Percentiles rank a stretch among this genome's conserved stretches.
Conservation (phyloP, 192 early-diverging fungal genomes). For the Coemansia sp. region DNA sequence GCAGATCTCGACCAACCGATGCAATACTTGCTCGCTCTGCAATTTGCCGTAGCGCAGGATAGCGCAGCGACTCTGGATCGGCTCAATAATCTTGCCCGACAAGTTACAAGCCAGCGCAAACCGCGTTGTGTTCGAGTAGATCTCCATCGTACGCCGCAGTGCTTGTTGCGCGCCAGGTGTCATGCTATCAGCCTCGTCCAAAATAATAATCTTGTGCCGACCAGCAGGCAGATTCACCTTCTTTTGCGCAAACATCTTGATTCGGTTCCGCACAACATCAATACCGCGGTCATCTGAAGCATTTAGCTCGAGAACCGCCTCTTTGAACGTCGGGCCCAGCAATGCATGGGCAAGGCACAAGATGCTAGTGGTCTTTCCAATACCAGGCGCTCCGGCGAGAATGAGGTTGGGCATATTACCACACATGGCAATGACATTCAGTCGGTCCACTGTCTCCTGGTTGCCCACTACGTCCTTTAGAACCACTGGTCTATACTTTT, state of each 20-base stretch:
- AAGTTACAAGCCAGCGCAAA: constrained; percentile 98
- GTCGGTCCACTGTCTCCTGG: constrained; percentile 83
- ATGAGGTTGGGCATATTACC: constrained; percentile 98
- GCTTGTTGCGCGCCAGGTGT: constrained; percentile 96
- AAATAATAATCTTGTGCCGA: constrained; percentile 86
- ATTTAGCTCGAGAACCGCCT: constrained; percentile 95
- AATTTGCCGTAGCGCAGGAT: constrained; percentile 86
- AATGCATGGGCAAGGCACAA: constrained; percentile 90
- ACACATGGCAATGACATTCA: constrained; percentile 82
- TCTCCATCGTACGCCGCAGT: constrained; percentile 96
- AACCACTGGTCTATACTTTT: constrained; percentile 89
- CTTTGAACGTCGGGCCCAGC: constrained; percentile 82
- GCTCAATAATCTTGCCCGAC: constrained; percentile 97
- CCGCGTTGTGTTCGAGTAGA: constrained; percentile 92
- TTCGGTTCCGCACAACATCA: constrained; percentile 92
- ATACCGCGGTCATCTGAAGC: constrained; percentile 98
- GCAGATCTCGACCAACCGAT: constrained; percentile 84
- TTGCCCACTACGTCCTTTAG: constrained; percentile 95
- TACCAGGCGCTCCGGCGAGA: constrained; percentile 87
- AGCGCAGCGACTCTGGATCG: constrained; percentile 95
- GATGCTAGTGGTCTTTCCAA: constrained; percentile 97
- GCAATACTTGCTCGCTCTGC: constrained; percentile 76
- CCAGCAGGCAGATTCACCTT: constrained; percentile 93
- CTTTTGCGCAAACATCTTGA: constrained; percentile 99
- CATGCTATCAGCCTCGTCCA: constrained; percentile 99